Conservation (phyloP, 257 asterid species). For the Lavandula angustifolia region DNA sequence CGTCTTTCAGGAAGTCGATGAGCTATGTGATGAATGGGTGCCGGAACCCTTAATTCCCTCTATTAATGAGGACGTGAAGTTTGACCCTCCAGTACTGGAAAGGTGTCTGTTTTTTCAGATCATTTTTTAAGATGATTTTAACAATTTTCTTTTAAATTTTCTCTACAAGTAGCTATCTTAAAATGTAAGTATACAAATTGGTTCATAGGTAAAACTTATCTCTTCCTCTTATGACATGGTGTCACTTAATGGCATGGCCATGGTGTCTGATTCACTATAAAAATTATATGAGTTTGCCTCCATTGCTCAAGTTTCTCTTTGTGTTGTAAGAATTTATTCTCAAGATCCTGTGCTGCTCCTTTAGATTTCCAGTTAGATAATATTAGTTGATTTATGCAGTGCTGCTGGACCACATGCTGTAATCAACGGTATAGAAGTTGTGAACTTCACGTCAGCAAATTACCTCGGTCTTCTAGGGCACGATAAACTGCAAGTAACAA, state of each 20-base stretch:
- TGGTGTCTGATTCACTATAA: background rate
- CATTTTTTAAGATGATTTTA: background rate
- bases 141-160: background rate
- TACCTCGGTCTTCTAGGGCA: conserved; percentile 90
- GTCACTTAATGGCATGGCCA: conserved; percentile 8
- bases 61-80: conserved; percentile 63
- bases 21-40: conserved; percentile 90
- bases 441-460: conserved; percentile 89
- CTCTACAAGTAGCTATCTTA: conserved; percentile 4
- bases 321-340: background rate
- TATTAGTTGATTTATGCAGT: conserved; percentile 56
- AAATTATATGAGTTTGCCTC: conserved; percentile 10
- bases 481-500: conserved; percentile 68
- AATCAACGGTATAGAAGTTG: conserved; percentile 68
- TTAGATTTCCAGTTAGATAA: conserved; percentile 17
- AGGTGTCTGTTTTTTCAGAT: conserved; percentile 47
- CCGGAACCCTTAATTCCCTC: conserved; percentile 87
- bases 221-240: conserved; percentile 8
- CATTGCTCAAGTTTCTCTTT: conserved; percentile 17
- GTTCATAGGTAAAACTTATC: background rate
- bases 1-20: conserved; percentile 86
- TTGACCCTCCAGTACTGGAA: conserved; percentile 81
- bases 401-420: conserved; percentile 92
- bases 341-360: conserved; percentile 5
- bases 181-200: conserved; percentile 9